Conservation (phyloP, 345 rosid genomes). For the Eucalyptus globulus region DNA sequence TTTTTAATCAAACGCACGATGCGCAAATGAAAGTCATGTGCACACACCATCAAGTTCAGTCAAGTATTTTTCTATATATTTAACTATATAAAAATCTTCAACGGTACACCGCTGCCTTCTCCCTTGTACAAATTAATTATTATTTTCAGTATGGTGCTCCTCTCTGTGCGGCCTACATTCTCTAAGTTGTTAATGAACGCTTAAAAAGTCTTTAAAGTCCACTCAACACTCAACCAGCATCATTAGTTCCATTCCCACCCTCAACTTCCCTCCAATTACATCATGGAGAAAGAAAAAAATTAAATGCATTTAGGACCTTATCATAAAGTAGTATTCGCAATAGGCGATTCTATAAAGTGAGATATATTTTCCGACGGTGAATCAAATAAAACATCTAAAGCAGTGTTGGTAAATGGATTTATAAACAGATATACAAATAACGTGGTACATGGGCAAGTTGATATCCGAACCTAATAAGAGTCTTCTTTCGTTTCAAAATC, state of each 20-base stretch:
- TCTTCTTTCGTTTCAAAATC: neutral
- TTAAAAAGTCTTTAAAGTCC: neutral
- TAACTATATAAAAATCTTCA: neutral
- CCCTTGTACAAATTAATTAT: neutral
- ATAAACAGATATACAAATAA: neutral
- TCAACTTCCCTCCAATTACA: neutral
- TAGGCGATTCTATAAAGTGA: neutral
- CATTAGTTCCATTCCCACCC: neutral
- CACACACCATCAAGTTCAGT: neutral
- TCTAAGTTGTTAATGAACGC: neutral
- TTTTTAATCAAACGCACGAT: neutral
- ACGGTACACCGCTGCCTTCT: neutral
- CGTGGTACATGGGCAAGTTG: neutral
- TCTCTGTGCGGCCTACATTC: neutral
- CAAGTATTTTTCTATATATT: neutral
- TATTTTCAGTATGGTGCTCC: neutral
- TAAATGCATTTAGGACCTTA: neutral
- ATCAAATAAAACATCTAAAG: neutral
- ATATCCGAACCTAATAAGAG: neutral
- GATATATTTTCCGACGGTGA: neutral
- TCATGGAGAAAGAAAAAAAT: neutral
- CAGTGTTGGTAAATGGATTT: neutral
- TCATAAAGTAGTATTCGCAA: neutral
- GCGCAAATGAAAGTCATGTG: neutral
- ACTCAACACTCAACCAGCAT: neutral